These are phyloP conservation scores for Begonia fuchsioides DNA, from an alignment of 306 rosid species.

Conservation along the genomic window DNA sequence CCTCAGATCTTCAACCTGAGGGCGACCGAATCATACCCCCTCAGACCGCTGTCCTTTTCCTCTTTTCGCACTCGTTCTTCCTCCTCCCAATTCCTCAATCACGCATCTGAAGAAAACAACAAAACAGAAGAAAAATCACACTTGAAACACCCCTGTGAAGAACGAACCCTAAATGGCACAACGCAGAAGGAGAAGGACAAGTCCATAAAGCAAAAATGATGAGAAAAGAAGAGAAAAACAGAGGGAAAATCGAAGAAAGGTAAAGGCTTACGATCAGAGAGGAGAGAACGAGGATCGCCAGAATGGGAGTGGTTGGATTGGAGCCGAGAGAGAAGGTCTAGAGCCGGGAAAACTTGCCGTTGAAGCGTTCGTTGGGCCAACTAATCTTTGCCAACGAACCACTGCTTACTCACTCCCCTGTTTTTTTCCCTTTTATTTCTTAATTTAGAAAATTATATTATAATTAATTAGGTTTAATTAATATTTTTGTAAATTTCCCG, in stretches of 20 bases:
- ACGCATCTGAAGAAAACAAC: constrained; percentile 26
- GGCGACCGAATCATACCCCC: constrained; percentile 21
- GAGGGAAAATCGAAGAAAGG: neutral
- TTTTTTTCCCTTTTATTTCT: neutral
- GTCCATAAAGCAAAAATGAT: neutral
- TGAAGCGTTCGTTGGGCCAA: constrained; percentile 84
- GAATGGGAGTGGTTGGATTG: constrained; percentile 2
- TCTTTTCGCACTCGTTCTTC: constrained; percentile 1
- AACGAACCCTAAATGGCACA: constrained; percentile 33
- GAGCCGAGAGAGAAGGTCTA: constrained; percentile 6
- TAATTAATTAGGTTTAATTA: too few species aligned
- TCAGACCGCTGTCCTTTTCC: constrained; percentile 23
- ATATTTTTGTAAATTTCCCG: too few species aligned
- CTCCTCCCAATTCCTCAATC: constrained; percentile 14
- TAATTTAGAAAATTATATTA: too few species aligned
- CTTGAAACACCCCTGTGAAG: constrained; percentile 13
- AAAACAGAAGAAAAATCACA: neutral
- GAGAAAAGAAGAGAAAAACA: neutral
- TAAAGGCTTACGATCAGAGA: constrained; percentile 30
- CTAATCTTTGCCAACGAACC: constrained; percentile 43
- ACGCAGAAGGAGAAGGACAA: constrained; percentile 8
- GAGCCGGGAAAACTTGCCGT: constrained; percentile 75
- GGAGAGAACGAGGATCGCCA: constrained; percentile 30
- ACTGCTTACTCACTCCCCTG: neutral
- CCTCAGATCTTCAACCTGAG: constrained; percentile 93